Evolutionary conservation across 371 early-diverging fungal genomes (phyloP), one percentile per base, ranked within the genome.

Genomic region (Mortierella sp.): DNA sequence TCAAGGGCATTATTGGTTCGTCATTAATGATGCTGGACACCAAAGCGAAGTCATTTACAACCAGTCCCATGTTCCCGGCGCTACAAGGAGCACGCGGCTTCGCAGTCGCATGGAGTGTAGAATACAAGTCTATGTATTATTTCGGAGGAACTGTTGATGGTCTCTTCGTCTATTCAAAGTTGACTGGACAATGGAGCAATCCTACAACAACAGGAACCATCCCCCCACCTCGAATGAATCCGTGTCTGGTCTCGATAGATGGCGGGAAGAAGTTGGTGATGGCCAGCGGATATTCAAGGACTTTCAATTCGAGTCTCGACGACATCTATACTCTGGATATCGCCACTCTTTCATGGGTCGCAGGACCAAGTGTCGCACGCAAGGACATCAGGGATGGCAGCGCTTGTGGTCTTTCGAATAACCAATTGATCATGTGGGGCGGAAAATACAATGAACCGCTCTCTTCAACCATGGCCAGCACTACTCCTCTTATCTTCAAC

Each of bases 391-490:
- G 72, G n/a, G 34, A 18, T 16, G 42, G 30, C 12, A n/a, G 56
- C 4, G 56, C 66, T 19, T 72, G 72, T 54, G 72, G 66, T 21
- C 41, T 66, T 9, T 57, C 65, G 14, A 65, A 65, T 3, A 62
- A 60, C 28, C n/a, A 42, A 3, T 52, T 72, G 24, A 45, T 72
- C 13, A 41, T 56, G 3, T 66, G 72, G 72, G 66, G 72, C 10
- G 72, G 72, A 1, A 34, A 7, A 6, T 19, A 13, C 16, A 1
- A 2, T 8, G 19, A 2, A 10, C 5, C 14, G 16, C 6, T 6
- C 2, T 5, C n/a, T 1, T 47, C 34, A 4, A 3, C 3, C 39
- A 16, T 59, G 8, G 28, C 51, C 1, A 2, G 5, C 9, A 46
- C 9, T 24, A 41, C 26, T 9, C 2, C 51, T 0, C 28, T 59